Conservation (phyloP, 139 green algal species). For the Chlamydomonas schloesseri region DNA sequence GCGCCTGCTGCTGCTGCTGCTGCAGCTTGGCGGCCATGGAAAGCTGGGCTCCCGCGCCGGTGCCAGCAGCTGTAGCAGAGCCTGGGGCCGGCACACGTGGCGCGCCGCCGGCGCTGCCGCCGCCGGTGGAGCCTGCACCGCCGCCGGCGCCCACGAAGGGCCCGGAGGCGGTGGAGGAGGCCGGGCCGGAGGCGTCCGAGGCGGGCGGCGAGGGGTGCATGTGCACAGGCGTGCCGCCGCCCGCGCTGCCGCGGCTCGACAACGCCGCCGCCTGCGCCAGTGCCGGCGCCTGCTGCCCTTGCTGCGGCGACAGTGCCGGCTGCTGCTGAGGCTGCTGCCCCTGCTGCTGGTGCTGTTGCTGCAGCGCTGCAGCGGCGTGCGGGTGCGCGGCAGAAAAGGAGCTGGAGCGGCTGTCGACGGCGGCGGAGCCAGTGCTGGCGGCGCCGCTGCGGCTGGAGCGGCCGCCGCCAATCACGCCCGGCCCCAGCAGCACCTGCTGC, state of each 20-base stretch:
- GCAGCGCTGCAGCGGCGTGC: background rate
- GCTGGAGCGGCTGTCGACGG: conserved; percentile 16
- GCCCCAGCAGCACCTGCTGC: background rate
- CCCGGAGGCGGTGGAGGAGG: background rate
- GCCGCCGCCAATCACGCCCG: background rate
- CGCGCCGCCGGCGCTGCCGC: background rate
- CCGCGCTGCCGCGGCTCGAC: background rate
- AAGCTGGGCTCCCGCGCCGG: background rate
- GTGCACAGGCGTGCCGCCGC: no score
- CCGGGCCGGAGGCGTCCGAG: conserved; percentile 29
- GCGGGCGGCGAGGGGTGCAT: conserved; percentile 4
- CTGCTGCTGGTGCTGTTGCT: background rate
- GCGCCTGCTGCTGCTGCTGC: background rate
- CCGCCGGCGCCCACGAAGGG: no score
- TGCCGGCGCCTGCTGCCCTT: no score
- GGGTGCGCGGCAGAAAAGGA: background rate
- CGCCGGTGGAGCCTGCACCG: background rate
- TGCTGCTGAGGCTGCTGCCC: background rate
- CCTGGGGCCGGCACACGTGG: background rate
- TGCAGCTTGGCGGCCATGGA: conserved; percentile 45
- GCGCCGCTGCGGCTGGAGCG: conserved; percentile 4
- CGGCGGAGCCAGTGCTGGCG: background rate
- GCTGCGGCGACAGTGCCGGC: no score
- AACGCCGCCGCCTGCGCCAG: no score
- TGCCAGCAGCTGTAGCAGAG: no score